Evolutionary conservation across 2,329 filamentous ascomycete species (phyloP), one percentile per base, ranked within the genome.

Genomic region (Chaetomiaceae sp.): DNA sequence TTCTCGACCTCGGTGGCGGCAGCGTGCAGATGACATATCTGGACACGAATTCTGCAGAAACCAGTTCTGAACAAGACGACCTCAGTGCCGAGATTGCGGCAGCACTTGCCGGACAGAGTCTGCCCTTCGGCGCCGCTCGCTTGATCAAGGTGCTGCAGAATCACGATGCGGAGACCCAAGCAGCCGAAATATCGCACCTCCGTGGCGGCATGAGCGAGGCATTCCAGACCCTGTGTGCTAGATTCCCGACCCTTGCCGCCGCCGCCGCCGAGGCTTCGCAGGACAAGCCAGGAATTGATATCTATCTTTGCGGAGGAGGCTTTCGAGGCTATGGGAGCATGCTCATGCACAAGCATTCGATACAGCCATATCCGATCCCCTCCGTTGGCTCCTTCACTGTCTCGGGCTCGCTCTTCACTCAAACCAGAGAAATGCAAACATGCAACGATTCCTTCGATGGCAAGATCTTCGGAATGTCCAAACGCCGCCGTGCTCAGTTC

Each of bases 281-380:
- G n/a, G n/a, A 35, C 55, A 58, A 43, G 10, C 54, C 72, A 1
- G 78, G 78, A 4, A 74, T 90, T 51, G 81, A 86, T 30, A 73
- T 96, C 8, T 96, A 91, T 65, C 82, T 96, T 51, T 95, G 87
- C 55, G 91, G 91, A 38, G 91, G 91, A 20, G 91, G 91, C 0
- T 95, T 96, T 64, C 77, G 91, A 31, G 91, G 91, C 14, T 96
- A 95, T 75, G 91, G 90, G 6, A 95, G 89, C 67, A 83, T 95
- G 63, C 75, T 96, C 46, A 91, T 95, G 86, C 83, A 86, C 64
- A 78, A 81, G 58, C 87, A 92, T 61, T 68, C 73, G 5, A 78
- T 89, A 38, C 73, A 78, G 48, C 89, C 89, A 0, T 96, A 95
- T 65, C 91, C 91, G 0, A 86, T 96, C 21, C 81, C 89, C 0